Evolutionary conservation across 495 filamentous ascomycete genomes (phyloP).

Genomic region (Aspergillus ostianus): DNA sequence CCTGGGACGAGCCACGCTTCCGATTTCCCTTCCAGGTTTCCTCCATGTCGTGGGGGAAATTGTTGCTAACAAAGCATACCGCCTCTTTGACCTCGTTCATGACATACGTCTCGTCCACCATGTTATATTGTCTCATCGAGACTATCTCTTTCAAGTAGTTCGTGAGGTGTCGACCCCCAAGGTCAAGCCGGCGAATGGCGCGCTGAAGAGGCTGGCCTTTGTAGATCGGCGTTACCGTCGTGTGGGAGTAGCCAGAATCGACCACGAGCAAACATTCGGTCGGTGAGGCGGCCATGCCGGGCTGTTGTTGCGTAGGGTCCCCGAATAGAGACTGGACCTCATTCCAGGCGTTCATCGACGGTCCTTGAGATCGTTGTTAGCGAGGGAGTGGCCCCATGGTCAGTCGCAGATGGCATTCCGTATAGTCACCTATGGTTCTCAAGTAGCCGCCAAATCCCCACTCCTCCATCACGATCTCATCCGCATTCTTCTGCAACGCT

Average conservation of each 20-base stretch:
- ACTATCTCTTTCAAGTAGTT: constrained; percentile 90
- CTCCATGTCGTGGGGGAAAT: constrained; percentile 80
- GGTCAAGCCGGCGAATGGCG: constrained; percentile 79
- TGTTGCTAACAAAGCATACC: constrained; percentile 75
- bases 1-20: constrained; percentile 35
- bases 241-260: constrained; percentile 91
- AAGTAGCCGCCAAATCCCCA: constrained; percentile 91
- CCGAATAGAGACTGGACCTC: constrained; percentile 66
- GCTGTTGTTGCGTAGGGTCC: constrained; percentile 34
- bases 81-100: constrained; percentile 96
- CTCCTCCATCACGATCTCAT: constrained; percentile 97
- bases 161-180: constrained; percentile 93
- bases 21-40: constrained; percentile 77
- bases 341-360: constrained; percentile 82
- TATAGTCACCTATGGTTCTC: constrained; percentile 56
- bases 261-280: constrained; percentile 83
- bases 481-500: constrained; percentile 79
- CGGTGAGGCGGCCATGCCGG: constrained; percentile 45
- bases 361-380: constrained; percentile 39
- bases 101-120: constrained; percentile 87
- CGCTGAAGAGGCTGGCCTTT: constrained; percentile 76
- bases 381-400: background rate
- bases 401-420: background rate
- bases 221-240: constrained; percentile 85
- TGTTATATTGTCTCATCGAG: constrained; percentile 87